Base-by-base conservation (phyloP, 768 basidiomycete genomes). In the Pulveroboletus sp. region DNA sequence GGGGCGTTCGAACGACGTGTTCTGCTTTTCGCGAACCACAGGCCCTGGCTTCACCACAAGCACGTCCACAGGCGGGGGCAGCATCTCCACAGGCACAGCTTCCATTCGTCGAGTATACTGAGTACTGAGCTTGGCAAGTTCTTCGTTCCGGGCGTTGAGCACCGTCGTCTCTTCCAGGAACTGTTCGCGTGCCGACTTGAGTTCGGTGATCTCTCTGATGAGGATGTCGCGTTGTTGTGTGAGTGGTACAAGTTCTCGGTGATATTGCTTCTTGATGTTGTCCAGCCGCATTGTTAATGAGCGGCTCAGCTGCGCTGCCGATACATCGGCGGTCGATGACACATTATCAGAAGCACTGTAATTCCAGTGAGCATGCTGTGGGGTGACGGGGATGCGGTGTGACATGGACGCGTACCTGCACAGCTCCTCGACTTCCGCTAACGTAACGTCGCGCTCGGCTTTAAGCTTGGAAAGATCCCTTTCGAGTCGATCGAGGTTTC, bases 351-450 rank as follows among this genome's bases (percentile, higher is more conserved):
- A 64, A 45, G 54, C 57, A 37, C 61, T 63, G 53, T 45, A 50
- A n/a, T 43, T 36, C 38, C 50, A 2, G 44, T 64, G 47, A 69
- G 53, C 13, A 19, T 47, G 63, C 61, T 56, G 59, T 66, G 53
- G 31, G 40, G 29, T 20, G 11, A 41, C 27, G 12, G 29, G 39
- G 56, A 49, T 54, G 31, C 43, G 13, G 35, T 24, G 47, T 20
- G 16, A 39, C 42, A 42, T n/a, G n/a, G n/a, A n/a, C n/a, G n/a
- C 76, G 42, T 58, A 93, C 93, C 78, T 82, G 17, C 83, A 79
- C 29, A 99, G 75, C 69, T 97, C 93, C 62, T 95, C 93, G 31
- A 98, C 82, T 67, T 99, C 95, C 1, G 93, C 93, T 49, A 97
- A 69, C 11, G 90, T 80, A 72, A 98, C 80, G 59, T 98, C 96